Percentiles rank a stretch among this genome's conserved stretches.
These are phyloP conservation scores for Colletotrichum theobromicola DNA, from an alignment of 2,329 filamentous ascomycete species.

Conservation along the genomic window DNA sequence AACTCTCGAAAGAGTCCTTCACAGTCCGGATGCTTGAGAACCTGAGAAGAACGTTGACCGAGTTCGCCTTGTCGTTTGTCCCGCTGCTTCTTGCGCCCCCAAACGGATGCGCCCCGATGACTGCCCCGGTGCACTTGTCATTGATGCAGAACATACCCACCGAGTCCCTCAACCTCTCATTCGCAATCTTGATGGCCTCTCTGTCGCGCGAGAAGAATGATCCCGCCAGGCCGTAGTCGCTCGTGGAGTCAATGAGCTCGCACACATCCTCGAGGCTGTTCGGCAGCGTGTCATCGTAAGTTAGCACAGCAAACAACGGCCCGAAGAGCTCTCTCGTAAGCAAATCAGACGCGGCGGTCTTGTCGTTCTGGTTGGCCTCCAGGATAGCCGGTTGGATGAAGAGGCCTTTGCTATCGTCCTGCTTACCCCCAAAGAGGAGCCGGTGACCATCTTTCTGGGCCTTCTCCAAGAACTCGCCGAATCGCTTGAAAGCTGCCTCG, in stretches of 20 bases:
- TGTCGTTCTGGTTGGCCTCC: not conserved
- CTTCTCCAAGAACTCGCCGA: not conserved
- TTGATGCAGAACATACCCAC: not conserved
- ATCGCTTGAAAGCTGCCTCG: not conserved
- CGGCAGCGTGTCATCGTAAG: not conserved
- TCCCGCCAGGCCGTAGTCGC: not conserved
- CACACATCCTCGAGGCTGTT: not conserved
- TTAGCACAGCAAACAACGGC: not conserved
- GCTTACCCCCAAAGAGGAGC: not conserved
- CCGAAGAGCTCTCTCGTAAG: not conserved
- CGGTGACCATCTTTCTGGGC: not conserved
- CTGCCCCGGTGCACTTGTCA: not conserved
- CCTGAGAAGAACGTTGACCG: not conserved
- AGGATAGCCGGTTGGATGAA: not conserved
- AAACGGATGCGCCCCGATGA: not conserved
- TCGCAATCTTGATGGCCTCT: not conserved
- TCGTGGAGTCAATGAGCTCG: not conserved
- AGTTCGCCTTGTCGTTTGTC: not conserved
- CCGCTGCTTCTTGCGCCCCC: not conserved
- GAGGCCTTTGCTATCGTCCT: not conserved
- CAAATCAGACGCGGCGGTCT: not conserved
- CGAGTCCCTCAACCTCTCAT: not conserved
- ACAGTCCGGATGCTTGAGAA: not conserved
- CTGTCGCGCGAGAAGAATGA: not conserved
- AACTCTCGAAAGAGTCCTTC: not conserved